Evolutionary conservation across 345 rosid species (phyloP), one percentile per base, ranked within the genome.

Genomic region (Barbarea vulgaris): DNA sequence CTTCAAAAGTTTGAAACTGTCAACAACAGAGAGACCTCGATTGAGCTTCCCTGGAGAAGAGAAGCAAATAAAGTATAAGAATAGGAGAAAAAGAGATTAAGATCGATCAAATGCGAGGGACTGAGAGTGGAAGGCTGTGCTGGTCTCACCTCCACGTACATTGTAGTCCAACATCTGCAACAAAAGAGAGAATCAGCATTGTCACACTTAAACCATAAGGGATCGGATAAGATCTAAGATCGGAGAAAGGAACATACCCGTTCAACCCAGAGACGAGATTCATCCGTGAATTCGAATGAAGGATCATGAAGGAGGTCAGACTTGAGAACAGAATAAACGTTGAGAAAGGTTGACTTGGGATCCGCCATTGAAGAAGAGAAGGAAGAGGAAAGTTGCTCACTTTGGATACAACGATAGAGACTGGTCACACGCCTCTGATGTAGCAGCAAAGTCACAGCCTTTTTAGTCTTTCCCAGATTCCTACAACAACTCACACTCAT

Each of bases 161-260:
- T 85, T 92, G 85, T 95, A 92, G 61, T 89, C 93, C 79, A 92
- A 71, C 97, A 95, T 92, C 99, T 95, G 87, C 82, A 80, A 67
- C 22, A 9, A 37, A 11, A 61, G 60, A 50, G 4, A 64, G 51
- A 51, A 36, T 46, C 47, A 75, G 34, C 28, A 66, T 28, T 9
- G 11, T 22, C 22, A 57, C n/a, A 41, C 46, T 12, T 13, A 13
- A 41, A 0, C n/a, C n/a, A 0, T 41, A 41, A 1, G 46, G n/a
- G n/a, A 41, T 39, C 44, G 15, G 42, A 10, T 37, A 37, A 37
- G 14, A 64, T 70, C 76, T 64, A 59, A 64, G 69, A 51, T 25
- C 5, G 18, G 8, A 12, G 6, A 56, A 15, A 37, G n/a, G 34
- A 30, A 67, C 5, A 1, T 4, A 87, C 98, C 77, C 81, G 76